phyloP scores from a whole-genome alignment of 176 grass and related monocot genomes.

The Eremochloa ophiuroides region DNA sequence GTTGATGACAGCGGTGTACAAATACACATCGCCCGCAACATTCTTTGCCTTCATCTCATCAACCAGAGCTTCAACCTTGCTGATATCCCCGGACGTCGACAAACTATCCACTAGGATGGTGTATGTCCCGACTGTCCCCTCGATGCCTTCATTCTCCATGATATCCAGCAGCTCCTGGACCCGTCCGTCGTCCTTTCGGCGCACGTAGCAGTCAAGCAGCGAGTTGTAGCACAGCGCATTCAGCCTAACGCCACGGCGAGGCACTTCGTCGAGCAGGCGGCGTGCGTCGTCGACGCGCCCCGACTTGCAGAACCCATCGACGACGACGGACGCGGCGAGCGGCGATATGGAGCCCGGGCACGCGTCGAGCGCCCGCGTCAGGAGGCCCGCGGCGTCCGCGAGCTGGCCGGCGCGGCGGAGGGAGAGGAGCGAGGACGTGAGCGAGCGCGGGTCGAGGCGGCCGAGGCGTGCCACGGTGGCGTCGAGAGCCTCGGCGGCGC shows the following conservation, averaged over 20 bases:
- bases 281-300: conserved; percentile 34
- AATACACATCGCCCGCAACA: conserved; percentile 46
- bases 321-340: conserved; percentile 35
- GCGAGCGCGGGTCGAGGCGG: conserved; percentile 55
- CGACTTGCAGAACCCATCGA: conserved; percentile 63
- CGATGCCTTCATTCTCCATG: conserved; percentile 33
- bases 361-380: conserved; percentile 29
- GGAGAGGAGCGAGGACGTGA: conserved; percentile 58
- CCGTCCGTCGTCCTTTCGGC: conserved; percentile 16
- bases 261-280: conserved; percentile 62
- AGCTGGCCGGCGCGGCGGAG: conserved; percentile 50
- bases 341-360: conserved; percentile 34
- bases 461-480: conserved; percentile 56
- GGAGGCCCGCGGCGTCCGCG: conserved; percentile 33
- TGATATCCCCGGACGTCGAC: conserved; percentile 15
- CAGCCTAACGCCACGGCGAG: conserved; percentile 22
- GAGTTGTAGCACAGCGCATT: conserved; percentile 71
- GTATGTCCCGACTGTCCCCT: conserved; percentile 41
- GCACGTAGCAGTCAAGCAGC: conserved; percentile 53
- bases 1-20: conserved; percentile 61
- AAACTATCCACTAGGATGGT: conserved; percentile 52
- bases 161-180: conserved; percentile 33
- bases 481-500: conserved; percentile 56
- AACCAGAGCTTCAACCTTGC: conserved; percentile 49
- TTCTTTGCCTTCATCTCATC: conserved; percentile 47